Evolutionary conservation across 805 yeast genomes (phyloP).

Genomic region (Nakazawaea wyomingensis): DNA sequence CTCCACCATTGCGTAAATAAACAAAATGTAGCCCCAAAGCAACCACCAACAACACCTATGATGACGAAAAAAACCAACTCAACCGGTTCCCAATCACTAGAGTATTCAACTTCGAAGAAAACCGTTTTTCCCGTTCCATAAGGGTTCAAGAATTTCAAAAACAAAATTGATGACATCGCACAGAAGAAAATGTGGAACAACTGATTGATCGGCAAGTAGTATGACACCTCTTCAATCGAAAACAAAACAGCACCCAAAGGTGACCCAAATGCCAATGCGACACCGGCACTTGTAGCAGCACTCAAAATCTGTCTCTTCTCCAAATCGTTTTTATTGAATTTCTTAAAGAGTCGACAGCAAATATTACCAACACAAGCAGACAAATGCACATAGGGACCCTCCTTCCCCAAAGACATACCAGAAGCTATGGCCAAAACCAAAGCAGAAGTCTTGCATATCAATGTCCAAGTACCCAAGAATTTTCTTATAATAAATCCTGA

Average conservation of each 20-base stretch:
- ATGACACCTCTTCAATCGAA: constrained; percentile 51
- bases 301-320: constrained; percentile 48
- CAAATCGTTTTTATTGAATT: constrained; percentile 42
- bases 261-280: constrained; percentile 55
- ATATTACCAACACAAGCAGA: constrained; percentile 57
- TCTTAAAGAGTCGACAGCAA: constrained; percentile 39
- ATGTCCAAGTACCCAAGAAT: constrained; percentile 47
- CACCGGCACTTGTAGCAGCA: constrained; percentile 56
- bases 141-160: constrained; percentile 48
- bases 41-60: constrained; percentile 49
- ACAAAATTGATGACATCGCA: constrained; percentile 48
- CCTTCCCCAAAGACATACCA: constrained; percentile 54
- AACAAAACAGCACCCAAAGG: constrained; percentile 57
- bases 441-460: constrained; percentile 42
- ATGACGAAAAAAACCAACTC: constrained; percentile 41
- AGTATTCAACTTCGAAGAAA: constrained; percentile 44
- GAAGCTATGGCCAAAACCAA: constrained; percentile 50
- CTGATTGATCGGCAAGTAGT: constrained; percentile 49
- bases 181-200: constrained; percentile 50
- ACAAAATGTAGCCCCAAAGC: constrained; percentile 47
- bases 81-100: constrained; percentile 45
- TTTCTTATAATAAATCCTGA: constrained; percentile 53
- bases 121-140: constrained; percentile 58
- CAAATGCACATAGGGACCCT: constrained; percentile 58
- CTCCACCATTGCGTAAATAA: constrained; percentile 44